These are phyloP conservation scores for Pholiota molesta DNA, from an alignment of 768 basidiomycete species.

Conservation along the genomic window DNA sequence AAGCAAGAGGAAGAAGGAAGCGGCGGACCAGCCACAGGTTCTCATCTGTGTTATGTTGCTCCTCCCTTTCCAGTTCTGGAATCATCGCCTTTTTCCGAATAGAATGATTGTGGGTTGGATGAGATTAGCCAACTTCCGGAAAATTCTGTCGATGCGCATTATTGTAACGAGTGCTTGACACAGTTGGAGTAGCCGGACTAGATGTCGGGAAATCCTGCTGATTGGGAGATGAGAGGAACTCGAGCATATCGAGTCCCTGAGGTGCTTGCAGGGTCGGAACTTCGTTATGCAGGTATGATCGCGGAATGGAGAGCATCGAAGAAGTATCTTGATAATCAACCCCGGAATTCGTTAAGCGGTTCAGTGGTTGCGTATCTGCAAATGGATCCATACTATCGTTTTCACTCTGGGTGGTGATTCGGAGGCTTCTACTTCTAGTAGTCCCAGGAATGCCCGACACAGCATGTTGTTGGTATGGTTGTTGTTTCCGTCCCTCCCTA, in stretches of 20 bases:
- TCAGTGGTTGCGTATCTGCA: constrained; percentile 28
- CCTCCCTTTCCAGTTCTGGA: not conserved
- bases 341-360: constrained; percentile 9
- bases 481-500: constrained; percentile 6
- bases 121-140: constrained; percentile 29
- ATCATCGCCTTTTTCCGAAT: constrained; percentile 11
- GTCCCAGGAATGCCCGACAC: constrained; percentile 11
- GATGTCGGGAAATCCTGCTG: constrained; percentile 31
- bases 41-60: not conserved
- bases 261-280: not conserved
- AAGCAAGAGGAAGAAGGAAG: not conserved
- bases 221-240: constrained; percentile 6
- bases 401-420: constrained; percentile 11
- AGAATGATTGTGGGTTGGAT: constrained; percentile 17
- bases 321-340: constrained; percentile 8
- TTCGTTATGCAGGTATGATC: constrained; percentile 3
- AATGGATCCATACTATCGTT: constrained; percentile 32
- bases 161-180: constrained; percentile 27
- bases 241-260: constrained; percentile 2
- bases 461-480: constrained; percentile 1
- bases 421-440: constrained; percentile 16
- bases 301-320: constrained; percentile 9
- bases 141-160: constrained; percentile 26
- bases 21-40: not conserved
- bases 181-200: constrained; percentile 31